A percentile compares a stretch with the other conserved stretches of the same genome.
These are phyloP conservation scores for Striga hermonthica DNA, from an alignment of 305 asterid genomes.

Conservation along the genomic window DNA sequence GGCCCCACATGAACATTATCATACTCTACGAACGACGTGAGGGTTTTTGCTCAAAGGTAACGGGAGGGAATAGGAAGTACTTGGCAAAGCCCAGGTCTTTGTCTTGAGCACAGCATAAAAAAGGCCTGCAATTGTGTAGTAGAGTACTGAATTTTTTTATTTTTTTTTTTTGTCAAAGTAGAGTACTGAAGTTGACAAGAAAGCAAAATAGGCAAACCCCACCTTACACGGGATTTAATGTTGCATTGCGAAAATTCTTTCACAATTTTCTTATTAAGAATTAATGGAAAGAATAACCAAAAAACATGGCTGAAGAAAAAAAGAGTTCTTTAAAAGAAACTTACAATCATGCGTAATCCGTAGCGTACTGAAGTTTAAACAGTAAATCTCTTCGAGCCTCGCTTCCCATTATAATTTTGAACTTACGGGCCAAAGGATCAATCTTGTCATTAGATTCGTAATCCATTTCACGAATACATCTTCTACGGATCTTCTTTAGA, in stretches of 20 bases:
- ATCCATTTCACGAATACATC: conserved; percentile 75
- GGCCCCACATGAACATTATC: conserved; percentile 13
- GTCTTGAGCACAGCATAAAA: no score
- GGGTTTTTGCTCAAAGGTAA: no score
- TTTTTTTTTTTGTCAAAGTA: no score
- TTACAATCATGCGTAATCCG: conserved; percentile 41
- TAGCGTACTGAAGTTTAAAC: conserved; percentile 49
- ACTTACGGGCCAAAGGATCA: conserved; percentile 43
- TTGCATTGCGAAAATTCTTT: no score
- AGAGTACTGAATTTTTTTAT: no score
- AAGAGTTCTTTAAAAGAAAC: conserved; percentile 17
- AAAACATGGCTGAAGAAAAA: no score
- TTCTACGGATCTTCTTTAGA: conserved; percentile 69
- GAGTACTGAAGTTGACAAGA: conserved; percentile 13
- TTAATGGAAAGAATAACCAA: no score
- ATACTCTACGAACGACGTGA: no score
- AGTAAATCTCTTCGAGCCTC: conserved; percentile 60
- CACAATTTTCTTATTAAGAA: no score
- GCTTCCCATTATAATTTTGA: conserved; percentile 42
- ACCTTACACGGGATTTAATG: neutral
- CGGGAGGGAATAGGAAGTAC: no score
- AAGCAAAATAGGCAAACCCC: neutral
- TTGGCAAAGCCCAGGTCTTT: no score
- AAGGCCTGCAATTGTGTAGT: conserved; percentile 9
- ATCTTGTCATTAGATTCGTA: conserved; percentile 46